Base-by-base conservation (phyloP, 257 asterid species). In the Hygrophila difformis region DNA sequence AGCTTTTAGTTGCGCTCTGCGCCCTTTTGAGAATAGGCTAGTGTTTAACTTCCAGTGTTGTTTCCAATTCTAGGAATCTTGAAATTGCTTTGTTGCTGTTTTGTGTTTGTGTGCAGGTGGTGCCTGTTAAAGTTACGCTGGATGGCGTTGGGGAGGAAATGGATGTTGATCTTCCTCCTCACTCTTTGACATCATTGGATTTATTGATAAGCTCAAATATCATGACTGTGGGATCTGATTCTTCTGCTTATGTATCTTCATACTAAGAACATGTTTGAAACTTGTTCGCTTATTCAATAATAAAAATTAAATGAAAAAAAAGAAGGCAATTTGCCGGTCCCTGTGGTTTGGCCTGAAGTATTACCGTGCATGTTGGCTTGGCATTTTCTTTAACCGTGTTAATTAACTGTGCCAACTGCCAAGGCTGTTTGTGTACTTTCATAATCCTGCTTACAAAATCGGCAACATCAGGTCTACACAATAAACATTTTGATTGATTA, bases 111-210 rank as follows among this genome's bases (percentile, higher is more conserved):
- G 2, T 50, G 63, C 76, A 84, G 95, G 75, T 84, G 44, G 78
- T 31, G 44, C 95, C 93, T 2, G 35, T 57, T 0, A 73, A 56
- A 53, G 54, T 47, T 57, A 15, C 26, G 39, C 42, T 81, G 46
- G 79, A 68, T 10, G 47, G 56, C 5, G 79, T 66, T 31, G 69
- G 74, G 7, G 74, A 78, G 63, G 58, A 77, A 18, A 72, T 72
- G 86, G 67, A 80, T 6, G 49, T 75, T 4, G 44, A 47, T 15
- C 65, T 84, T 12, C 36, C 72, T 23, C 86, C 95, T 1, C 71
- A 59, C 44, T 84, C 95, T 3, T 24, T 84, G 14, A 75, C 81
- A 1, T 67, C 81, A 7, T 26, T 75, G 24, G 93, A 84, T 50
- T 50, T 80, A 43, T 53, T 67, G 19, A 42, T 49, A 26, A 47